Conservation (phyloP, 768 basidiomycete genomes). For the Podaxis rugospora region DNA sequence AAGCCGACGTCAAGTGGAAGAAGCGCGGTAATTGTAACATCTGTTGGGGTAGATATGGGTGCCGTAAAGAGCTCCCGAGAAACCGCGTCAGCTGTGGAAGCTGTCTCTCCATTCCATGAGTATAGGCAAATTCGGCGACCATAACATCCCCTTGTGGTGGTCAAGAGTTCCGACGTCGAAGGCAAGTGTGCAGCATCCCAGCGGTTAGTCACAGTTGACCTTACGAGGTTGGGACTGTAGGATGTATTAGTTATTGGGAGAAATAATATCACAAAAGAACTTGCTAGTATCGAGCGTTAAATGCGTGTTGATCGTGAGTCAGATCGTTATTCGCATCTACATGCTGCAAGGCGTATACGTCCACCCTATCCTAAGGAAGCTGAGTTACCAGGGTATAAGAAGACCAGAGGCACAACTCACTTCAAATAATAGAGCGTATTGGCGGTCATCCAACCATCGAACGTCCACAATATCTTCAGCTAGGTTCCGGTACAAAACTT, state of each 20-base stretch:
- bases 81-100: neutral
- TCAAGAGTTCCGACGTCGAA: conserved; percentile 8
- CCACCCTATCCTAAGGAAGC: conserved; percentile 32
- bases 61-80: neutral
- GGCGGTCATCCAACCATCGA: conserved; percentile 34
- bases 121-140: conserved; percentile 20
- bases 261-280: neutral
- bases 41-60: neutral
- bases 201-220: conserved; percentile 1
- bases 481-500: conserved; percentile 23
- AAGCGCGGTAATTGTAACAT: conserved; percentile 6
- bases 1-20: conserved; percentile 54
- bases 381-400: neutral
- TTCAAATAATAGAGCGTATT: conserved; percentile 35
- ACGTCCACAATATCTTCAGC: conserved; percentile 25
- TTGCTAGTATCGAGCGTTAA: conserved; percentile 4
- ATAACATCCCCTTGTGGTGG: conserved; percentile 15
- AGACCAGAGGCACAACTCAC: conserved; percentile 20
- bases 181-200: conserved; percentile 13
- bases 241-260: neutral
- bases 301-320: conserved; percentile 8
- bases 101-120: neutral
- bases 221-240: conserved; percentile 6
- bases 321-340: conserved; percentile 33
- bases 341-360: conserved; percentile 28